Base-by-base conservation (phyloP, 257 asterid genomes). In the Petrea volubilis region DNA sequence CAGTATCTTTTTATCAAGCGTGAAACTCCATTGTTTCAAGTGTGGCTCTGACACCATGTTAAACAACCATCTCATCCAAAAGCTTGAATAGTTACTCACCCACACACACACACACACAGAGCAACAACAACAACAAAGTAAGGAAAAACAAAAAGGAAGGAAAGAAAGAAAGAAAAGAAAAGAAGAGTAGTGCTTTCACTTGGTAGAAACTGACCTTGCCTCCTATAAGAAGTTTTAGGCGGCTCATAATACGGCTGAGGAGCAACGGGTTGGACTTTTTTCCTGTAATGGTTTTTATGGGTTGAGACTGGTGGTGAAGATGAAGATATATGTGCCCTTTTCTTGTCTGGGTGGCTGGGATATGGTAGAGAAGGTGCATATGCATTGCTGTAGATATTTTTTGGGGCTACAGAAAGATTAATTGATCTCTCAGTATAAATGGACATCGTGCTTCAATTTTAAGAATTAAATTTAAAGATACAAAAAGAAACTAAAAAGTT, bases 131-230 rank as follows among this genome's bases (percentile, higher is more conserved):
- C n/a, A n/a, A n/a, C n/a, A n/a, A n/a, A n/a, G n/a, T n/a, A n/a
- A n/a, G n/a, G n/a, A n/a, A n/a, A n/a, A n/a, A n/a, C n/a, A n/a
- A n/a, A n/a, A n/a, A n/a, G n/a, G n/a, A n/a, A n/a, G n/a, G n/a
- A n/a, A n/a, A n/a, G n/a, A n/a, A n/a, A n/a, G n/a, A n/a, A n/a
- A n/a, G n/a, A n/a, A 28, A 59, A 59, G 60, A 57, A 58, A 62
- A 41, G 24, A 64, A 27, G 64, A 34, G 31, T 4, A 27, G 20
- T 31, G 46, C 46, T 0, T 4, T 0, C 13, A 14, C 44, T 60
- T 25, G 3, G 17, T 27, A 65, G 38, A 64, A 69, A 33, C 79
- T 64, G 63, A 91, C 96, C 87, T 83, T 77, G 79, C 76, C 75
- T 36, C 40, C 62, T 64, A 58, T 79, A 43, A 68, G 44, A 33